Conservation (phyloP, 2,329 filamentous ascomycete species). For the Pseudohalonectria lignicola region DNA sequence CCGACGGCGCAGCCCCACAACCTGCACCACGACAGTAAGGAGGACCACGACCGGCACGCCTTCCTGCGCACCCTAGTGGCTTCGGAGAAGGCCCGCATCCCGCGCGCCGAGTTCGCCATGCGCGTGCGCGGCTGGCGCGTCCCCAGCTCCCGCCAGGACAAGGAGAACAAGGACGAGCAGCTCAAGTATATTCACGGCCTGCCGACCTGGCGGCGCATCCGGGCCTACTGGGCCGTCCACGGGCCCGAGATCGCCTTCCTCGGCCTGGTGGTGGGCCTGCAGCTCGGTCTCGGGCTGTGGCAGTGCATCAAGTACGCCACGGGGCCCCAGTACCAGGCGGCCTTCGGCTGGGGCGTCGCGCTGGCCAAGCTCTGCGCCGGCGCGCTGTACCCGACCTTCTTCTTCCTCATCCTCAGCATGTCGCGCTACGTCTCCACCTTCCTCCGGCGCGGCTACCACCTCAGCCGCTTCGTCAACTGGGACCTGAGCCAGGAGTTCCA, state of each 20-base stretch:
- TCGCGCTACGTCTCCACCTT: slow-evolving; percentile 43
- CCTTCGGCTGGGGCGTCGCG: slow-evolving; percentile 44
- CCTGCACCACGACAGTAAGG: slow-evolving; percentile 21
- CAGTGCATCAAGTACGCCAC: slow-evolving; percentile 42
- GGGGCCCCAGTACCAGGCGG: slow-evolving; percentile 29
- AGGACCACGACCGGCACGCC: slow-evolving; percentile 31
- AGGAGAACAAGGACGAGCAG: slow-evolving; percentile 29
- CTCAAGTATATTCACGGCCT: slow-evolving; percentile 32
- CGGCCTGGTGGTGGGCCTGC: slow-evolving; percentile 30
- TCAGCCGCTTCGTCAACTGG: slow-evolving; percentile 46
- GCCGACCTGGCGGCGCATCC: slow-evolving; percentile 29
- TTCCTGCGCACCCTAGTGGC: slow-evolving; percentile 41
- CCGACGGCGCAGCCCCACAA: slow-evolving; percentile 28
- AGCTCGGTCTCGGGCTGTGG: slow-evolving; percentile 42
- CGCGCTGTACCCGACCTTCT: slow-evolving; percentile 44
- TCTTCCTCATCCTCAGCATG: slow-evolving; percentile 48
- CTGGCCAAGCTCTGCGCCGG: slow-evolving; percentile 44
- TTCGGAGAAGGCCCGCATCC: slow-evolving; percentile 27
- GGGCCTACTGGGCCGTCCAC: slow-evolving; percentile 44
- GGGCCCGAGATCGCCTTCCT: slow-evolving; percentile 40
- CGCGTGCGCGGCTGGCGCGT: slow-evolving; percentile 34
- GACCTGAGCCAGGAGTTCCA: slow-evolving; percentile 44
- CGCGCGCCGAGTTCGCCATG: slow-evolving; percentile 31
- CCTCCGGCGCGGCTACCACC: slow-evolving; percentile 34
- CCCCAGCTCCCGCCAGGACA: slow-evolving; percentile 33